These are phyloP conservation scores for Hypericum perforatum DNA, from an alignment of 345 rosid genomes.

Conservation along the genomic window DNA sequence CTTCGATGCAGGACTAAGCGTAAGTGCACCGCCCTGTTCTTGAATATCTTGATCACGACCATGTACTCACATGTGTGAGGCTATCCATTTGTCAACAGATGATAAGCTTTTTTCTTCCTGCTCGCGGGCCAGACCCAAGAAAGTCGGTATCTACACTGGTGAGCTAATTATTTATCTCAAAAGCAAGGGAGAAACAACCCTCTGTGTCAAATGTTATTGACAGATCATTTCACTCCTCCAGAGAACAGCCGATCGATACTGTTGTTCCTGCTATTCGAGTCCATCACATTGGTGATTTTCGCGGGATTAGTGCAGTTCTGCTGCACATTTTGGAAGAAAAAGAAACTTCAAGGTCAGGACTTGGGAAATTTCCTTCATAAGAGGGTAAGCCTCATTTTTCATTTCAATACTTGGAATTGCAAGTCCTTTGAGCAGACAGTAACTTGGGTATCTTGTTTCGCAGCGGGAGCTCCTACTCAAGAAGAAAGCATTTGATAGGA, in stretches of 20 bases:
- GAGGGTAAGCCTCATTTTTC: slow-evolving; percentile 35
- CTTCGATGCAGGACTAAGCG: slow-evolving; percentile 45
- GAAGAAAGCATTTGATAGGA: slow-evolving; percentile 52
- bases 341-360: slow-evolving; percentile 52
- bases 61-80: neutral
- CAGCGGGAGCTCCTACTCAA: slow-evolving; percentile 62
- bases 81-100: slow-evolving; percentile 22
- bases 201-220: neutral
- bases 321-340: slow-evolving; percentile 76
- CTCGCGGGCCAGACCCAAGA: slow-evolving; percentile 42
- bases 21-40: slow-evolving; percentile 12
- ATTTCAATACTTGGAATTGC: too few relatives aligned
- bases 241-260: slow-evolving; percentile 45
- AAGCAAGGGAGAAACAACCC: neutral
- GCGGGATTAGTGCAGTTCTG: slow-evolving; percentile 62
- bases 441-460: neutral
- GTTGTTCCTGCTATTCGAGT: slow-evolving; percentile 58
- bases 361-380: slow-evolving; percentile 59
- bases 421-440: too few relatives aligned
- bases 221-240: slow-evolving; percentile 17
- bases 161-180: slow-evolving; percentile 1
- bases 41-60: neutral
- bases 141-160: slow-evolving; percentile 40
- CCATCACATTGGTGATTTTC: slow-evolving; percentile 41
- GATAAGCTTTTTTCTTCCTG: slow-evolving; percentile 59